Percentiles rank a stretch among this genome's conserved stretches.
Conservation (phyloP, 2,329 filamentous ascomycete genomes). For the Ophiostoma himal-ulmi region DNA sequence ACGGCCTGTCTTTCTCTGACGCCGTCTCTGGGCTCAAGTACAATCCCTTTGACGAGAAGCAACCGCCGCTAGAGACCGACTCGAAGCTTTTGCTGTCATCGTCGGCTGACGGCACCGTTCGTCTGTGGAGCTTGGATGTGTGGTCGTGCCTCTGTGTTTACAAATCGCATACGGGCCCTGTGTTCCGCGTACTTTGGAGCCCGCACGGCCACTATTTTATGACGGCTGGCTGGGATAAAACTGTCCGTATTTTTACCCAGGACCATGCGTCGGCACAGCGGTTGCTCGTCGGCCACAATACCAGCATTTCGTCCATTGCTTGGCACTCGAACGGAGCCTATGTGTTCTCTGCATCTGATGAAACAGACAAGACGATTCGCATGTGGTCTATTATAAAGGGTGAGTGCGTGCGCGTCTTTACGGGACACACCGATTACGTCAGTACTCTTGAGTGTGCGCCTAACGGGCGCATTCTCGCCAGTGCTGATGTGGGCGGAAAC, state of each 20-base stretch:
- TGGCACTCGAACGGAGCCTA: conserved; percentile 96
- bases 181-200: conserved; percentile 84
- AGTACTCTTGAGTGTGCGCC: conserved; percentile 79
- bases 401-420: conserved; percentile 82
- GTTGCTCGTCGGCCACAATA: conserved; percentile 86
- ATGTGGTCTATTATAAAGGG: conserved; percentile 96
- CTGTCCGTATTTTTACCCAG: conserved; percentile 83
- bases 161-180: conserved; percentile 83
- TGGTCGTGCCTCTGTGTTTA: conserved; percentile 93
- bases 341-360: conserved; percentile 85
- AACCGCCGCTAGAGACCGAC: conserved; percentile 44
- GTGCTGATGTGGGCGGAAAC: conserved; percentile 78
- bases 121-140: conserved; percentile 86
- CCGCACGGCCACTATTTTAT: conserved; percentile 95
- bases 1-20: conserved; percentile 79
- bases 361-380: conserved; percentile 78
- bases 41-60: conserved; percentile 47
- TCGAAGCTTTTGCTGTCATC: conserved; percentile 79
- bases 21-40: conserved; percentile 52
- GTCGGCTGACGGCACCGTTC: conserved; percentile 79
- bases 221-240: conserved; percentile 81
- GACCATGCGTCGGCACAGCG: conserved; percentile 86
- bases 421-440: conserved; percentile 82
- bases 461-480: conserved; percentile 85
- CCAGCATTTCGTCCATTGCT: conserved; percentile 80